phyloP scores from a whole-genome alignment of 2,329 filamentous ascomycete genomes.

The Xylariaceae sp. region DNA sequence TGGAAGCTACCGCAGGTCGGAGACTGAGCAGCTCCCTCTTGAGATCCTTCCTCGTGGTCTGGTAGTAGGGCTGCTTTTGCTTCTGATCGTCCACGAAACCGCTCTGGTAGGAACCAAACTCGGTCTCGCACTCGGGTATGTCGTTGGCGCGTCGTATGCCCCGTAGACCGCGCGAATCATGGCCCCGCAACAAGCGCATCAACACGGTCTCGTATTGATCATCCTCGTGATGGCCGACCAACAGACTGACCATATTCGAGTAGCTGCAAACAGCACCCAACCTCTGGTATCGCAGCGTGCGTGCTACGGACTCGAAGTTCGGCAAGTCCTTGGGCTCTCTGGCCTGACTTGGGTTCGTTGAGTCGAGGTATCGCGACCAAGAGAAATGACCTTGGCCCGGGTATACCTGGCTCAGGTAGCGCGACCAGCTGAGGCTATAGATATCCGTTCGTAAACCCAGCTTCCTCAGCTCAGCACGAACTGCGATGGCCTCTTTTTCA shows the following conservation, averaged over 20 bases:
- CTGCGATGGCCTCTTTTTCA: constrained; percentile 44
- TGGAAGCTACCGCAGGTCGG: constrained; percentile 21
- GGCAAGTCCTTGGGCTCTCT: constrained; percentile 38
- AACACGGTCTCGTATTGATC: constrained; percentile 89
- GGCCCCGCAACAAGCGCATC: constrained; percentile 67
- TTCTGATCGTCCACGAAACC: constrained; percentile 49
- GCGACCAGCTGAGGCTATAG: background rate
- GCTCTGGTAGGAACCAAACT: constrained; percentile 68
- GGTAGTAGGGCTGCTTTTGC: constrained; percentile 29
- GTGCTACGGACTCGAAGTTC: constrained; percentile 74
- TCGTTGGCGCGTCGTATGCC: constrained; percentile 62
- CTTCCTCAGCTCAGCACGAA: constrained; percentile 31
- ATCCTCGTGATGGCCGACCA: constrained; percentile 83
- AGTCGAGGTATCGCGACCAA: background rate
- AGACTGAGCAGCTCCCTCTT: too few relatives aligned
- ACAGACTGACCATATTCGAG: constrained; percentile 51
- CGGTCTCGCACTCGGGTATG: constrained; percentile 80
- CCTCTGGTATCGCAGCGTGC: constrained; percentile 66
- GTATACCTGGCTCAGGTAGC: background rate
- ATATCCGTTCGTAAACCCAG: constrained; percentile 30
- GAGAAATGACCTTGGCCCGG: too few relatives aligned
- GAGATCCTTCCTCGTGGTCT: too few relatives aligned
- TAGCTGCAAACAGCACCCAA: constrained; percentile 59
- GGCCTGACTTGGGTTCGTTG: constrained; percentile 4
- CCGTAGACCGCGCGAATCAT: constrained; percentile 64